Evolutionary conservation across 192 early-diverging fungal species (phyloP).

Genomic region (Coemansia sp.): DNA sequence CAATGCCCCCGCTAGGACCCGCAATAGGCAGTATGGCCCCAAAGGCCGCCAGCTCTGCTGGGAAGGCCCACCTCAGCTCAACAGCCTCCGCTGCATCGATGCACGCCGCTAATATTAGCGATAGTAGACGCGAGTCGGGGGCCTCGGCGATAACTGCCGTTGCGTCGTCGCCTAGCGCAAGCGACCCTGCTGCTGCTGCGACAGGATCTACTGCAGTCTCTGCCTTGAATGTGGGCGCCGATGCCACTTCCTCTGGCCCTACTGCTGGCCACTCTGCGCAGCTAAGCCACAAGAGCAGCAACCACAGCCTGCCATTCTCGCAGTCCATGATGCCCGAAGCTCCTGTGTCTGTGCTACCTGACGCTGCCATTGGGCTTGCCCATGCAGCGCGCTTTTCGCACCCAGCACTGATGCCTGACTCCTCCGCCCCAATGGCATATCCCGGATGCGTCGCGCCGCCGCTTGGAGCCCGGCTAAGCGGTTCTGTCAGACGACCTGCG

Average conservation of each 20-base stretch:
- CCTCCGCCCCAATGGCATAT: background rate
- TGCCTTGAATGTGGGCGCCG: background rate
- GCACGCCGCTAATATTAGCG: slow-evolving; percentile 49
- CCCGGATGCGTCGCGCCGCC: slow-evolving; percentile 11
- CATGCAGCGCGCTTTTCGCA: background rate
- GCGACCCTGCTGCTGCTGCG: slow-evolving; percentile 11
- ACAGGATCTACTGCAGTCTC: slow-evolving; percentile 15
- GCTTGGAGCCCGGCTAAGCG: slow-evolving; percentile 2
- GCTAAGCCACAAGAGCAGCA: slow-evolving; percentile 11
- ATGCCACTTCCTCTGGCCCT: slow-evolving; percentile 4
- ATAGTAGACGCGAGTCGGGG: slow-evolving; percentile 57
- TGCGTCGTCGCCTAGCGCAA: slow-evolving; percentile 37
- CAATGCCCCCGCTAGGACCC: background rate
- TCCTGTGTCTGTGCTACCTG: background rate
- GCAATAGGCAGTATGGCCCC: background rate
- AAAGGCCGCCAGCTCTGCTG: background rate
- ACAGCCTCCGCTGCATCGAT: slow-evolving; percentile 22
- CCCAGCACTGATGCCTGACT: background rate
- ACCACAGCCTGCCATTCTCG: background rate
- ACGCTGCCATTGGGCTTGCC: background rate
- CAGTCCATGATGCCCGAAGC: slow-evolving; percentile 6
- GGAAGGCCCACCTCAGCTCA: slow-evolving; percentile 11
- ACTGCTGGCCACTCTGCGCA: background rate
- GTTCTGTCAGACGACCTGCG: slow-evolving; percentile 33
- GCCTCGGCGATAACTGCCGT: slow-evolving; percentile 55